These are phyloP conservation scores for Stemphylium lycopersici DNA, from an alignment of 2,329 filamentous ascomycete species.

Conservation along the genomic window DNA sequence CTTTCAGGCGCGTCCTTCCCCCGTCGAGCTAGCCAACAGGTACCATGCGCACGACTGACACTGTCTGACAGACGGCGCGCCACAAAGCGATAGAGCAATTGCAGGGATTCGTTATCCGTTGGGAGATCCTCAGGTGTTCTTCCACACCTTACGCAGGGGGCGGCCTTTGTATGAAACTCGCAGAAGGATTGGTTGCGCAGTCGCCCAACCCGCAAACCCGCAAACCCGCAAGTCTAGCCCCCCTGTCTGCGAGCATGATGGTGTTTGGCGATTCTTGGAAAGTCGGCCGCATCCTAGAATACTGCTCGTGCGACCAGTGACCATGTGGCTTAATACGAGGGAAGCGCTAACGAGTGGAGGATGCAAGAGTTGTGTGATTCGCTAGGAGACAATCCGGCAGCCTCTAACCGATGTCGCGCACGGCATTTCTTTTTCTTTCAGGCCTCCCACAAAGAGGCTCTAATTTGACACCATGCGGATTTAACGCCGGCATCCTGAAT, in stretches of 20 bases:
- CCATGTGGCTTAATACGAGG: not conserved
- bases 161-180: not conserved
- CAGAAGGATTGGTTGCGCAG: not conserved
- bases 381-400: slow-evolving; percentile 9
- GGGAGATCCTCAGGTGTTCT: not conserved
- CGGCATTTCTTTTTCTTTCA: not conserved
- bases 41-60: slow-evolving; percentile 3
- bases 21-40: slow-evolving; percentile 7
- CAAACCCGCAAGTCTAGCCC: not conserved
- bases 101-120: slow-evolving; percentile 1
- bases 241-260: not conserved
- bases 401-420: not conserved
- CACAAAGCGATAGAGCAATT: slow-evolving; percentile 1
- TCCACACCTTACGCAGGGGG: not conserved
- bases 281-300: slow-evolving; percentile 6
- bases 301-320: slow-evolving; percentile 11
- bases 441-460: not conserved
- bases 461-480: not conserved
- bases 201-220: not conserved
- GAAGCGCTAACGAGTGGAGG: slow-evolving; percentile 4
- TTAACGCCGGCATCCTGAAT: no score
- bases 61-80: not conserved
- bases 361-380: slow-evolving; percentile 4
- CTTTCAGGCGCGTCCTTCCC: not conserved
- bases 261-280: not conserved